These are phyloP conservation scores for Anethum foeniculum DNA, from an alignment of 140 eudicot species.

Conservation along the genomic window DNA sequence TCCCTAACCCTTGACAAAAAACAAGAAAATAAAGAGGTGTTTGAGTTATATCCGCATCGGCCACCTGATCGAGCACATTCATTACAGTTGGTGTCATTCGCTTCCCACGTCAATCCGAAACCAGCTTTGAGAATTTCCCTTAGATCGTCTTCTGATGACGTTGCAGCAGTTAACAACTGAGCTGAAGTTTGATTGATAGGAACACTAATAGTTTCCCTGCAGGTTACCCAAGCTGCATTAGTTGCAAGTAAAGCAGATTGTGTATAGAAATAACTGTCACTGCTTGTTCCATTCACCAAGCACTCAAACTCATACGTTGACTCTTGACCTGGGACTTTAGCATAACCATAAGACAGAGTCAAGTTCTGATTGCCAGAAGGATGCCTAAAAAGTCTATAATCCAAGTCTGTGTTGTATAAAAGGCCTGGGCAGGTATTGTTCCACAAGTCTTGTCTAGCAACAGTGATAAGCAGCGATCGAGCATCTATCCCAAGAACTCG, in stretches of 20 bases:
- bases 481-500: constrained; percentile 19
- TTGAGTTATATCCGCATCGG: constrained; percentile 32
- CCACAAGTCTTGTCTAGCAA: constrained; percentile 45
- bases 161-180: neutral
- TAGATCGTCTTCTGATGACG: constrained; percentile 14
- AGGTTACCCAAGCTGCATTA: neutral
- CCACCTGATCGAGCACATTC: constrained; percentile 32
- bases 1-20: neutral
- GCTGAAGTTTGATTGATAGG: constrained; percentile 30
- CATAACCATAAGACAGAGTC: constrained; percentile 37
- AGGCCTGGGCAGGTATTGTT: constrained; percentile 13
- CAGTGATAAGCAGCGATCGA: constrained; percentile 6
- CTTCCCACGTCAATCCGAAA: constrained; percentile 41
- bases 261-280: constrained; percentile 9
- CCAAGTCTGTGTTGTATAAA: constrained; percentile 24
- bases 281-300: neutral
- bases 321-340: neutral
- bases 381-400: constrained; percentile 22
- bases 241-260: neutral
- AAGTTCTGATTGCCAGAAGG: constrained; percentile 20
- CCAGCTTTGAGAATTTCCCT: constrained; percentile 29
- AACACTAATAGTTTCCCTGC: constrained; percentile 15
- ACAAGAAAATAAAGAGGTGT: constrained; percentile 27
- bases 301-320: constrained; percentile 19
- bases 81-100: constrained; percentile 21